Percentiles rank a stretch among this genome's conserved stretches.
Evolutionary conservation across 164 flowering plant species (phyloP).

Genomic region (Nelumbo lutea): DNA sequence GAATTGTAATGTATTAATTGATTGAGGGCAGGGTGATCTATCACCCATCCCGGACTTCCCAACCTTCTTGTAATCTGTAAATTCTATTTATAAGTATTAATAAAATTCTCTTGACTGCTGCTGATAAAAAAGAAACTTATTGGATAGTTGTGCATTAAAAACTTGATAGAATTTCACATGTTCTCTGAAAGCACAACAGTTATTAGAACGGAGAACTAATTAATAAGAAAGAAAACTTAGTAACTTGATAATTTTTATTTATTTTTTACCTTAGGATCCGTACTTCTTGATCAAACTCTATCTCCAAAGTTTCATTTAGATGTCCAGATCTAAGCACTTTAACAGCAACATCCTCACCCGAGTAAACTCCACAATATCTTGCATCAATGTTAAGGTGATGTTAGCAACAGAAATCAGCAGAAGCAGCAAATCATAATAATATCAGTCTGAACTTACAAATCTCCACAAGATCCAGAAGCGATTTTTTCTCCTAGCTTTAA

Average conservation of each 20-base stretch:
- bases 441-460: conserved; percentile 51
- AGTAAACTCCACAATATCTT: conserved; percentile 78
- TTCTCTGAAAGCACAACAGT: background rate
- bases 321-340: conserved; percentile 76
- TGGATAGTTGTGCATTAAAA: background rate
- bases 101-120: too few relatives aligned
- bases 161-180: background rate
- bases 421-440: background rate
- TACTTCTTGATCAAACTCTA: conserved; percentile 87
- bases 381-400: background rate
- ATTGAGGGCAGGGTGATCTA: too few relatives aligned
- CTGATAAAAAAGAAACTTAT: too few relatives aligned
- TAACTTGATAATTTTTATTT: background rate
- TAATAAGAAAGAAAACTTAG: background rate
- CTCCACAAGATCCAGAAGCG: conserved; percentile 94
- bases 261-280: conserved; percentile 63
- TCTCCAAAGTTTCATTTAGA: conserved; percentile 57
- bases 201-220: background rate
- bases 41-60: too few relatives aligned
- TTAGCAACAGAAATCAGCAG: conserved; percentile 1
- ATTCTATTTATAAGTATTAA: too few relatives aligned
- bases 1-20: too few relatives aligned
- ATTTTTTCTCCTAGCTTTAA: conserved; percentile 74
- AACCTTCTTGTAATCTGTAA: too few relatives aligned
- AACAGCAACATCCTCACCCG: conserved; percentile 82